Evolutionary conservation across 345 rosid species (phyloP).

Genomic region (Laguncularia racemosa): DNA sequence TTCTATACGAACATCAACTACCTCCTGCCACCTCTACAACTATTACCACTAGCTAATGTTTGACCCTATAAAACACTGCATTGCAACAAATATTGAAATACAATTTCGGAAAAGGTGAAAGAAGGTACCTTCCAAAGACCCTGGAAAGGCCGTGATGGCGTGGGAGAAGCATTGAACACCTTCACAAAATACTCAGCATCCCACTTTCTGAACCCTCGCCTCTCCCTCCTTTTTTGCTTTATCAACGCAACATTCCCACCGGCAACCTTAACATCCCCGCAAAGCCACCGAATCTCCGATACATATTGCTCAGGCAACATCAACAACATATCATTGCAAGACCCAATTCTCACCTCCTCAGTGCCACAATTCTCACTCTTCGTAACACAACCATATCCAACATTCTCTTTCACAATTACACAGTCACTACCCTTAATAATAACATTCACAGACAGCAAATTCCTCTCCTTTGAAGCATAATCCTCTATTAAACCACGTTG

Average conservation of each 20-base stretch:
- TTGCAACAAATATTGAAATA: background rate
- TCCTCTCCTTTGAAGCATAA: slow-evolving; percentile 17
- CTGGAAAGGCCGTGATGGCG: slow-evolving; percentile 49
- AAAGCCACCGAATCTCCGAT: slow-evolving; percentile 49
- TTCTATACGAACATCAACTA: too few relatives aligned
- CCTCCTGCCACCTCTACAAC: background rate
- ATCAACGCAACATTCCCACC: slow-evolving; percentile 44
- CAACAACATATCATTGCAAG: slow-evolving; percentile 12
- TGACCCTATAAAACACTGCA: background rate
- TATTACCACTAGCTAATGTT: background rate
- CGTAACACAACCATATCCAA: slow-evolving; percentile 11
- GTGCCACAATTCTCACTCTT: slow-evolving; percentile 12
- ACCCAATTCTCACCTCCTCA: slow-evolving; percentile 25
- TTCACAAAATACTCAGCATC: slow-evolving; percentile 72
- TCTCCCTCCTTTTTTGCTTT: slow-evolving; percentile 62
- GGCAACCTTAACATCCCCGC: slow-evolving; percentile 56
- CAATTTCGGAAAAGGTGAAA: background rate
- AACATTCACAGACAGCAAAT: slow-evolving; percentile 49
- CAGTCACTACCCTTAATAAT: slow-evolving; percentile 50
- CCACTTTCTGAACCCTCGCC: slow-evolving; percentile 53
- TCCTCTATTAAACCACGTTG: slow-evolving; percentile 13
- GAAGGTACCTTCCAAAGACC: slow-evolving; percentile 73
- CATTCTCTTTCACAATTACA: slow-evolving; percentile 53
- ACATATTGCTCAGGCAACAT: slow-evolving; percentile 34
- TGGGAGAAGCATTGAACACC: slow-evolving; percentile 54